These are phyloP conservation scores for Metschnikowia reukaufii DNA, from an alignment of 805 yeast species.

Conservation along the genomic window DNA sequence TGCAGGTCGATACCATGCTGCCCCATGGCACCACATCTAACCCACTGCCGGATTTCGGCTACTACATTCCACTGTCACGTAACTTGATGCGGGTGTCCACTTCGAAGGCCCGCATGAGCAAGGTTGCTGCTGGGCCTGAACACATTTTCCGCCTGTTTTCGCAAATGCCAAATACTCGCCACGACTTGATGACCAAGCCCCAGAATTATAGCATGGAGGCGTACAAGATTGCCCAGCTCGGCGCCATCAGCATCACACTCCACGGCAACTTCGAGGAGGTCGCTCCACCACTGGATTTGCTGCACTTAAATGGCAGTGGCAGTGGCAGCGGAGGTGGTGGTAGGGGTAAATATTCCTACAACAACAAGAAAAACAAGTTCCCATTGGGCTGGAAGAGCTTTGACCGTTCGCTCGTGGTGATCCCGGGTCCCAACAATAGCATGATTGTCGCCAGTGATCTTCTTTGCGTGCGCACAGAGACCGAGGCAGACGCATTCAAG, in stretches of 20 bases:
- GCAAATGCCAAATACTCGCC: constrained; percentile 76
- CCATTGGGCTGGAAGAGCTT: constrained; percentile 67
- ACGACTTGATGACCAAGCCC: constrained; percentile 63
- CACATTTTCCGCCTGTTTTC: constrained; percentile 60
- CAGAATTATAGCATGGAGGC: constrained; percentile 73
- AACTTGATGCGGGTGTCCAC: constrained; percentile 66
- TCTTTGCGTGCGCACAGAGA: constrained; percentile 48
- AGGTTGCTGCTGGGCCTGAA: constrained; percentile 69
- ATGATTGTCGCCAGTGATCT: constrained; percentile 88
- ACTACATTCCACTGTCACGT: constrained; percentile 72
- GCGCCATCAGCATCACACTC: constrained; percentile 72
- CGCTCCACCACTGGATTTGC: constrained; percentile 49
- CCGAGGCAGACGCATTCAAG: constrained; percentile 17
- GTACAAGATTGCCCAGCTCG: constrained; percentile 65
- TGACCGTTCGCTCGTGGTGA: constrained; percentile 81
- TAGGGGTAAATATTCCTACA: constrained; percentile 17
- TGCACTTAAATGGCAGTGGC: constrained; percentile 19
- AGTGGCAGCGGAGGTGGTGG: constrained; percentile 20
- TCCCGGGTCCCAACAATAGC: constrained; percentile 64
- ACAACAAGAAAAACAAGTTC: constrained; percentile 27
- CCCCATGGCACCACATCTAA: constrained; percentile 44
- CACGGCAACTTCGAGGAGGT: constrained; percentile 86
- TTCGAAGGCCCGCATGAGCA: constrained; percentile 53
- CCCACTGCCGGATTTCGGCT: constrained; percentile 51
- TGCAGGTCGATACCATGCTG: constrained; percentile 70